Base-by-base conservation (phyloP, 2,329 filamentous ascomycete species). In the Nigrograna mackinnonii region DNA sequence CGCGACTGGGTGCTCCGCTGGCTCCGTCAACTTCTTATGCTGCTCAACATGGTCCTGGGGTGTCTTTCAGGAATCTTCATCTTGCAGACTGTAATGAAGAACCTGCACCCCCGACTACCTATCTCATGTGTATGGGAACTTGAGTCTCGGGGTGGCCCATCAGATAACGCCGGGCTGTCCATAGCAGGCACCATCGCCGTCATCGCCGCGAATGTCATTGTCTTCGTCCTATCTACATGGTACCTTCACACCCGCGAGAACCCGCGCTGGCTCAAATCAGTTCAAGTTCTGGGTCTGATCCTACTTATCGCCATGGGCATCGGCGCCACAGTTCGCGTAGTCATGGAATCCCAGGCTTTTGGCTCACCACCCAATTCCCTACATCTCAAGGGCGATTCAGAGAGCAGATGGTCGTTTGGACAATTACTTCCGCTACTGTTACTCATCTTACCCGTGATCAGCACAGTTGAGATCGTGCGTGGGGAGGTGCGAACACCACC, bases 1-100 rank as follows among this genome's bases (percentile, higher is more conserved):
- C 70, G 83, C 21, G 83, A 87, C 64, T 83, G 80, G 79, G 80
- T 87, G 0, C 68, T 87, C 37, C 73, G 83, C 34, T 86, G 83
- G 83, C 67, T 87, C 53, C 74, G 84, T 17, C 82, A 86, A 58
- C 68, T 79, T 17, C 75, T 86, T 52, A 87, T 87, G 82, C 76
- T 86, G 46, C 73, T 80, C 46, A 87, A 85, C 64, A 68, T 86
- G 47, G 74, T 73, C 1, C 73, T 87, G 12, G 80, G 78, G 4
- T 78, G 77, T 38, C 67, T 80, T 3, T 78, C 74, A 22, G 80
- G 82, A 6, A 62, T 82, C 13, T 82, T 80, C 52, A 74, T 85
- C 31, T 68, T 85, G 17, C 72, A 77, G 52, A 74, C 72, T 14
- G 79, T 85, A 7, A 65, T 74, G 38, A 75, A 74, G 43, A 74